phyloP scores from a whole-genome alignment of 495 filamentous ascomycete species.

The Podospora anserina region DNA sequence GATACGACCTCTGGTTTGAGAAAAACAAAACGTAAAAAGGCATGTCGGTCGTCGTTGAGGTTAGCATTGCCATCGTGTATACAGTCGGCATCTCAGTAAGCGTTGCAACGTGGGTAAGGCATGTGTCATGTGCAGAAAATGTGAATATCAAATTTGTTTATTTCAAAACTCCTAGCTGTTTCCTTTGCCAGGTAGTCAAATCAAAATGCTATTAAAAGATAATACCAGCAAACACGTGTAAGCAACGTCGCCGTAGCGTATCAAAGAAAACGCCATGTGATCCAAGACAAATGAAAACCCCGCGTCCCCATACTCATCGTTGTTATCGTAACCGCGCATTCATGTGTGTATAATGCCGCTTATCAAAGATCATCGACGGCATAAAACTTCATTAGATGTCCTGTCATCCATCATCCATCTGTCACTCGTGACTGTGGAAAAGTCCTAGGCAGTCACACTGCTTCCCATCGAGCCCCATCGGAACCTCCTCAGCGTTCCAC shows the following conservation, averaged over 20 bases:
- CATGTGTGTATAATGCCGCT: background rate
- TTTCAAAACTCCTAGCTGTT: background rate
- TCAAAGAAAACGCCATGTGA: background rate
- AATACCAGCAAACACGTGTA: background rate
- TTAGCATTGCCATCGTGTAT: no score
- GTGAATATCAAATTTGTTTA: background rate
- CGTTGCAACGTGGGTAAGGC: no score
- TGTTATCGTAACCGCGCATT: background rate
- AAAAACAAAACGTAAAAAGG: no score
- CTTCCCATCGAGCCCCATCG: conserved; percentile 47
- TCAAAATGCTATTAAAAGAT: background rate
- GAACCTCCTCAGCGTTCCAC: conserved; percentile 44
- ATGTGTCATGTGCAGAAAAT: no score
- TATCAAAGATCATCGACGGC: background rate
- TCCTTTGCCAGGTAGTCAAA: background rate
- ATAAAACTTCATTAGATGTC: background rate
- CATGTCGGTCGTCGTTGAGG: no score
- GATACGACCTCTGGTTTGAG: no score
- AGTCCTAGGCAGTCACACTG: conserved; percentile 39
- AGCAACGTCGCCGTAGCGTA: background rate
- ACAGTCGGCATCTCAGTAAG: no score
- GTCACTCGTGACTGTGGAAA: background rate
- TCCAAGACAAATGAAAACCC: background rate
- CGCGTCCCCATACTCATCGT: background rate
- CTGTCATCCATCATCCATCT: background rate